Evolutionary conservation across 306 rosid genomes (phyloP).

Genomic region (Vigna angularis): DNA sequence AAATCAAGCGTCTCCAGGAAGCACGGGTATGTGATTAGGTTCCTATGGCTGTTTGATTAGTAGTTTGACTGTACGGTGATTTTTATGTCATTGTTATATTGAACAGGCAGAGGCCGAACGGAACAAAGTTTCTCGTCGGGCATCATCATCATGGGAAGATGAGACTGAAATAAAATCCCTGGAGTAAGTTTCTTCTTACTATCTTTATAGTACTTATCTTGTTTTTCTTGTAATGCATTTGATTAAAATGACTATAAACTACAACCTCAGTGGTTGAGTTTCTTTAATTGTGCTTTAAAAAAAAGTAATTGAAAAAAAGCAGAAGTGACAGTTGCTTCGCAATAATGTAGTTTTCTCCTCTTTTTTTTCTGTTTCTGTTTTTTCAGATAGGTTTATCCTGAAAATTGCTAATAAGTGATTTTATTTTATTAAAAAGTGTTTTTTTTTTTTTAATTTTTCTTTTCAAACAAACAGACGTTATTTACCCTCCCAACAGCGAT

Average conservation of each 20-base stretch:
- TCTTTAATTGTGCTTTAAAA: too few relatives aligned
- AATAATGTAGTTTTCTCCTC: too few relatives aligned
- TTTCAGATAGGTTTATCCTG: too few relatives aligned
- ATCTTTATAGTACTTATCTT: constrained; percentile 33
- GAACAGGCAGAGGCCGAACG: constrained; percentile 92
- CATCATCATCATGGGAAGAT: constrained; percentile 94
- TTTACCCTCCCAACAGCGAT: constrained; percentile 24
- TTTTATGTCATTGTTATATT: constrained; percentile 45
- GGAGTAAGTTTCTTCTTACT: constrained; percentile 69
- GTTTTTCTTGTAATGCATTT: constrained; percentile 40
- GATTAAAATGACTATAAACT: constrained; percentile 21
- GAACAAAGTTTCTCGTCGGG: constrained; percentile 79
- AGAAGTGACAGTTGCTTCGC: too few relatives aligned
- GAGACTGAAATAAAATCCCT: constrained; percentile 90
- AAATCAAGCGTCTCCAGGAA: constrained; percentile 84
- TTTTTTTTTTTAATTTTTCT: too few relatives aligned
- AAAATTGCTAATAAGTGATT: too few relatives aligned
- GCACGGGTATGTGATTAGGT: constrained; percentile 68
- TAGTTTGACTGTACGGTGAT: constrained; percentile 20
- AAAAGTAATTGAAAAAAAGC: too few relatives aligned
- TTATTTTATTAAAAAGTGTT: too few relatives aligned
- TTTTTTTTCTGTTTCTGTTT: too few relatives aligned
- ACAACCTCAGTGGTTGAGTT: constrained; percentile 9
- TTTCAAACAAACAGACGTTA: too few relatives aligned
- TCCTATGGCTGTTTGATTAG: constrained; percentile 40